Conservation (phyloP, 2,329 filamentous ascomycete genomes). For the Teratosphaeria epicoccoides region DNA sequence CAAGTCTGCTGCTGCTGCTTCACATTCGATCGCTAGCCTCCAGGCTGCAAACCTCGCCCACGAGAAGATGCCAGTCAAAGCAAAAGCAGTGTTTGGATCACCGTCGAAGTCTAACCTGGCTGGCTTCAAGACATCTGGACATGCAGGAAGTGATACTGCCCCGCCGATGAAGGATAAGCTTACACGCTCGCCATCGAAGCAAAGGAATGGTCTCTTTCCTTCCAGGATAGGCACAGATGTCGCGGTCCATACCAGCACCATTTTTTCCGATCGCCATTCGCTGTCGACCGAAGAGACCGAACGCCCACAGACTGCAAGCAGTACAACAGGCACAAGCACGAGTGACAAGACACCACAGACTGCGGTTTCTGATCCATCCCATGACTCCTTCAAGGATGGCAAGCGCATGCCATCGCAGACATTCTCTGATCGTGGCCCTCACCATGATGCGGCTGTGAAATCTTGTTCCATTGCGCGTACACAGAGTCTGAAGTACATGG, state of each 20-base stretch:
- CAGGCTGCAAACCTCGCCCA: conserved; percentile 2
- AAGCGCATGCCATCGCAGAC: conserved; percentile 9
- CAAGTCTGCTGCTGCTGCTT: conserved; percentile 1
- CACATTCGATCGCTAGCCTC: conserved; percentile 5
- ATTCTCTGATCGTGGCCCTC: conserved; percentile 4
- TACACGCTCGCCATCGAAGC: conserved; percentile 21
- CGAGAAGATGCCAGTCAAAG: conserved; percentile 22
- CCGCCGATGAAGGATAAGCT: conserved; percentile 9
- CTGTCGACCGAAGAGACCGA: not conserved
- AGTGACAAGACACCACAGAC: conserved; percentile 8
- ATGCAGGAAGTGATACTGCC: conserved; percentile 28
- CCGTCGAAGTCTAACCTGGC: conserved; percentile 9
- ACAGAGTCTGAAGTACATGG: conserved; percentile 21
- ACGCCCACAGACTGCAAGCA: not conserved
- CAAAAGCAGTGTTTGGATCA: conserved; percentile 27
- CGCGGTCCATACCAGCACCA: not conserved
- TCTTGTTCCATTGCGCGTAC: conserved; percentile 13
- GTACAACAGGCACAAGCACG: not conserved
- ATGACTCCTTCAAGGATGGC: conserved; percentile 6
- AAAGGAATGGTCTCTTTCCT: conserved; percentile 8
- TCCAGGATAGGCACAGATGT: conserved; percentile 4
- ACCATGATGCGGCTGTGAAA: conserved; percentile 2
- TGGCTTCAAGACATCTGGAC: conserved; percentile 14
- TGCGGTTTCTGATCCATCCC: conserved; percentile 7
- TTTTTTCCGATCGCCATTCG: not conserved